Conservation (phyloP, 768 basidiomycete species). For the Lentinula lateritia region DNA sequence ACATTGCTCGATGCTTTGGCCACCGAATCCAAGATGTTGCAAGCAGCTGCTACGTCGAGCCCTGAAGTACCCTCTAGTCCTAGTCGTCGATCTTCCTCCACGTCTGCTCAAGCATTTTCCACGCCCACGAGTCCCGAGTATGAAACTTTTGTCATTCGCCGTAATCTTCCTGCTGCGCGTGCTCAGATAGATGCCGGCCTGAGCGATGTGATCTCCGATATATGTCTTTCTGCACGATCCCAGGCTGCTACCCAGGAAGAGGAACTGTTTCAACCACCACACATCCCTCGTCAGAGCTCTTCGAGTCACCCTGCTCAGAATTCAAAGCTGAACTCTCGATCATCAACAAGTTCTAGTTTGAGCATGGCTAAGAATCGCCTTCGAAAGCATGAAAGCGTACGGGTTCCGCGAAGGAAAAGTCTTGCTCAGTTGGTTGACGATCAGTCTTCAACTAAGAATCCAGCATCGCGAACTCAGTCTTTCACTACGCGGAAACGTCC, state of each 20-base stretch:
- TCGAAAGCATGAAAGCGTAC: slow-evolving; percentile 64
- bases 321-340: slow-evolving; percentile 25
- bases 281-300: slow-evolving; percentile 26
- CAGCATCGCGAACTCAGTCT: slow-evolving; percentile 4
- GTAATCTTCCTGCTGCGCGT: slow-evolving; percentile 61
- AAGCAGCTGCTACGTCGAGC: slow-evolving; percentile 6
- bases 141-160: slow-evolving; percentile 59
- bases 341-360: slow-evolving; percentile 51
- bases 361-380: slow-evolving; percentile 60
- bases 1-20: slow-evolving; percentile 7
- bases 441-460: background rate
- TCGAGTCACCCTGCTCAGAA: background rate
- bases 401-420: slow-evolving; percentile 56
- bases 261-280: slow-evolving; percentile 55
- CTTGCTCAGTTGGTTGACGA: slow-evolving; percentile 14
- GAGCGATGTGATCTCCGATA: slow-evolving; percentile 75
- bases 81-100: slow-evolving; percentile 58
- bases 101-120: slow-evolving; percentile 59
- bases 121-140: slow-evolving; percentile 45
- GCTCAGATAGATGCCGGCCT: slow-evolving; percentile 72
- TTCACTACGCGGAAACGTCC: slow-evolving; percentile 15
- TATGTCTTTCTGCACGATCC: slow-evolving; percentile 61
- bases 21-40: slow-evolving; percentile 14
- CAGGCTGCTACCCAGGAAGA: slow-evolving; percentile 59
- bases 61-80: slow-evolving; percentile 19